Base-by-base conservation (phyloP, 768 basidiomycete species). In the Rhodosporidiobolus sp. region DNA sequence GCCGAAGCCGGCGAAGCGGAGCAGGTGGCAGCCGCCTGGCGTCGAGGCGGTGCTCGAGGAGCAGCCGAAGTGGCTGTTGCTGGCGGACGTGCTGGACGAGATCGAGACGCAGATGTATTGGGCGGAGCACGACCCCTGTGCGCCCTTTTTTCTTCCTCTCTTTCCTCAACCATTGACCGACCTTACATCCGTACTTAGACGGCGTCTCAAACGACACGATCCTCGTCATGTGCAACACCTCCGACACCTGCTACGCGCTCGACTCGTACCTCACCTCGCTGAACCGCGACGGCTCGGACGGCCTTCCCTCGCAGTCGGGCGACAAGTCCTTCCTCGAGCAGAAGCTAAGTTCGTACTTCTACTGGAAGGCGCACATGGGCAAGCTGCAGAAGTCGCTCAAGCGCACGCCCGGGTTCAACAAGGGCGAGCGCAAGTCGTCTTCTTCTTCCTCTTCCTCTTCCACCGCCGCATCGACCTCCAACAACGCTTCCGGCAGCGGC, bases 11-110 rank as follows among this genome's bases (percentile, higher is more conserved):
- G 34, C 56, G 28, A 43, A 34, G 52, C 19, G 65, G 34, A 32
- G 30, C 4, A 50, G 80, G 32, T 91, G 92, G 89, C 79, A 92
- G 30, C 90, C 93, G 0, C 84, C 86, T 17, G 88, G 87, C 1
- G 87, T 94, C 80, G 87, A 92, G 56, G 91, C 92, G 0, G 87
- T 94, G 0, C 83, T 97, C 32, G 96, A 98, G 81, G 96, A 98
- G 78, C 85, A 91, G 55, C 94, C 94, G 0, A 99, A 99, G 80
- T 98, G 96, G 95, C 85, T 85, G 67, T 80, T 94, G 14, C 82
- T 99, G 20, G 85, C 88, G 0, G 90, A 92, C n/a, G 86, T 94
- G 0, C 80, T 99, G 55, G 85, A 91, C 62, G 96, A 99, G 82
- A 89, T 93, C 4, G 96, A 98, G 80, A 88, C 88, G 70, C 91